Base-by-base conservation (phyloP, 2,329 filamentous ascomycete genomes). In the Hypoxylon rubiginosum region DNA sequence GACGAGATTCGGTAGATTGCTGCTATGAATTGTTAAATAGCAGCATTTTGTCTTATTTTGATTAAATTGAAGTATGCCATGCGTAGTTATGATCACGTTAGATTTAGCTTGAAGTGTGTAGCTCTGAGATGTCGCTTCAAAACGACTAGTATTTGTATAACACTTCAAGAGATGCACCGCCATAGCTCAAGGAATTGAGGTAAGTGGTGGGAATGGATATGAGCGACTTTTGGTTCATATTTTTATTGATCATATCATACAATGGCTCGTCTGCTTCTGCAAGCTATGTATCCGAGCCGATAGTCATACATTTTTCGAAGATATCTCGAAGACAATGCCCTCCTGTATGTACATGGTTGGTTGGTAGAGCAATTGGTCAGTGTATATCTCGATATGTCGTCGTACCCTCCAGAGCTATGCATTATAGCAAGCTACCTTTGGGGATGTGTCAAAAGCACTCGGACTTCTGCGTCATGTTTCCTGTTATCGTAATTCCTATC, bases 211-310 rank as follows among this genome's bases (percentile, higher is more conserved):
- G n/a, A n/a, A n/a, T n/a, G n/a, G n/a, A n/a, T n/a, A n/a, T n/a
- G n/a, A n/a, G n/a, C n/a, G n/a, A n/a, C n/a, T 28, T 26, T 48
- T 46, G 21, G 2, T 46, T 24, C 17, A 24, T 46, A 13, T 17
- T 64, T 28, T 59, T 50, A 28, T 58, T 65, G 15, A 48, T 59
- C 50, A n/a, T 39, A 54, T 60, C 32, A 50, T 63, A 53, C 45
- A 59, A 45, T 34, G 21, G 55, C 58, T 52, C 11, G 24, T 17
- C 32, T 49, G 30, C 17, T 41, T 50, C 6, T 8, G 26, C 7
- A 8, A 34, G 36, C 39, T 7, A 13, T 30, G 10, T n/a, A 17
- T 54, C 46, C n/a, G 48, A 36, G 24, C 28, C 26, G 13, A 13
- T 53, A 28, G 19, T 58, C n/a, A 50, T 61, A 54, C 34, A 53